These are phyloP conservation scores for Neonectria hederae DNA, from an alignment of 2,329 filamentous ascomycete species.

Conservation along the genomic window DNA sequence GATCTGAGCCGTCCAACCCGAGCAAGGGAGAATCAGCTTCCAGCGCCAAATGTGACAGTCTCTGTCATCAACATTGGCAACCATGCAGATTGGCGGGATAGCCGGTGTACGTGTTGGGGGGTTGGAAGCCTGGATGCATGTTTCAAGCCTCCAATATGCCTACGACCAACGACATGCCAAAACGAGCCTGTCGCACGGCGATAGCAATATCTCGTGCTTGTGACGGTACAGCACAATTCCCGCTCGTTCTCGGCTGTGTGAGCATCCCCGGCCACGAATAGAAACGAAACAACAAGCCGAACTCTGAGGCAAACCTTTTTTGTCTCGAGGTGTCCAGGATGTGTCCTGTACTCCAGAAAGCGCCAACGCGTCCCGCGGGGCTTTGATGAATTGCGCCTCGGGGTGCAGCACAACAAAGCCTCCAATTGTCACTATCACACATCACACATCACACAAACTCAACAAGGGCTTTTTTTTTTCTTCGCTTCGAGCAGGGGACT, in stretches of 20 bases:
- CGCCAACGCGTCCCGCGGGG: slow-evolving; percentile 9
- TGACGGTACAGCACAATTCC: slow-evolving; percentile 3
- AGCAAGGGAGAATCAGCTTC: slow-evolving; percentile 1
- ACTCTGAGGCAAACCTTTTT: background rate
- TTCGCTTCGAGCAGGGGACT: background rate
- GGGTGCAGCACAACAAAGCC: background rate
- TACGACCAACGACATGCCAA: slow-evolving; percentile 3
- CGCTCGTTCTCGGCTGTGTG: slow-evolving; percentile 10
- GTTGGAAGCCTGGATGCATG: slow-evolving; percentile 13
- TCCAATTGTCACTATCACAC: slow-evolving; percentile 6
- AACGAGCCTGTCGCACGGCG: background rate
- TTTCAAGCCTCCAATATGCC: slow-evolving; percentile 11
- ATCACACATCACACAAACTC: background rate
- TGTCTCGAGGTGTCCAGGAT: background rate
- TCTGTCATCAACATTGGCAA: background rate
- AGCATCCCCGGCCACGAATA: background rate
- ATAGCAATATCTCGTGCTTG: background rate
- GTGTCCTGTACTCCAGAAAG: slow-evolving; percentile 5
- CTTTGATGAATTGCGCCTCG: background rate
- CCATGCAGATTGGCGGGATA: background rate
- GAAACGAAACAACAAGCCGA: slow-evolving; percentile 1
- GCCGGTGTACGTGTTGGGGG: background rate
- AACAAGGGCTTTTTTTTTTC: background rate
- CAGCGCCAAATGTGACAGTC: background rate
- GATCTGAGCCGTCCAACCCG: slow-evolving; percentile 23